These are phyloP conservation scores for Barnettozyma hawaiiensis DNA, from an alignment of 1,139 yeast genomes.

Conservation along the genomic window DNA sequence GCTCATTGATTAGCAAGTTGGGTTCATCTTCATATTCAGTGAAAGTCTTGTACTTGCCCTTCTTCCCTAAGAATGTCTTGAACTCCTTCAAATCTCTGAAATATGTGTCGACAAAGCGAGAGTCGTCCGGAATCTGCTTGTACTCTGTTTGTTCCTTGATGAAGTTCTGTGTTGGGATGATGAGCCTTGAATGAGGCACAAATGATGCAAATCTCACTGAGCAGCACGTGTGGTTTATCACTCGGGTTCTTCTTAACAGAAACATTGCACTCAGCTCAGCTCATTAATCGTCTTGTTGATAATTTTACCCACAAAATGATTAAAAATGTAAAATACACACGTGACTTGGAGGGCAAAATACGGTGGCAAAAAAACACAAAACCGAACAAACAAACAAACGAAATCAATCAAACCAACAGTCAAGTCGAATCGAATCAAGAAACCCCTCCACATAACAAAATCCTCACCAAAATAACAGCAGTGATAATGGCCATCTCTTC, in stretches of 20 bases:
- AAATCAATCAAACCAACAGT: too few species aligned
- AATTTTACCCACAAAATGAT: too few species aligned
- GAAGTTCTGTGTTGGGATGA: conserved; percentile 19
- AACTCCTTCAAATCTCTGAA: conserved; percentile 35
- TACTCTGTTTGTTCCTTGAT: conserved; percentile 29
- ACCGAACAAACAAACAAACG: too few species aligned
- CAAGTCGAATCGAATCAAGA: too few species aligned
- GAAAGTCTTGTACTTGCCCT: conserved; percentile 28
- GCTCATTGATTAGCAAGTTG: conserved; percentile 20
- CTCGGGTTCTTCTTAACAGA: conserved; percentile 1
- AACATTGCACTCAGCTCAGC: conserved; percentile 1
- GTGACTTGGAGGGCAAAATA: not conserved
- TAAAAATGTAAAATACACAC: not conserved
- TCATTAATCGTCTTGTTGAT: too few species aligned
- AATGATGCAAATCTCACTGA: conserved; percentile 9
- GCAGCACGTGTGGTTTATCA: not conserved
- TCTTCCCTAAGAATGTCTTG: conserved; percentile 24
- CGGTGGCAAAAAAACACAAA: conserved; percentile 13
- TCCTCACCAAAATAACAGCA: not conserved
- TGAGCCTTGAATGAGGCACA: conserved; percentile 6
- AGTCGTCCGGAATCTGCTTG: conserved; percentile 43
- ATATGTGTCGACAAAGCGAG: conserved; percentile 41
- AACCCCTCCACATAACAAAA: too few species aligned
- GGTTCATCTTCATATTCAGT: conserved; percentile 30
- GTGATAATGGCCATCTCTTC: conserved; percentile 32